Base-by-base conservation (phyloP, 1,284 basidiomycete genomes). In the Cutaneotrichosporon cyanovorans region DNA sequence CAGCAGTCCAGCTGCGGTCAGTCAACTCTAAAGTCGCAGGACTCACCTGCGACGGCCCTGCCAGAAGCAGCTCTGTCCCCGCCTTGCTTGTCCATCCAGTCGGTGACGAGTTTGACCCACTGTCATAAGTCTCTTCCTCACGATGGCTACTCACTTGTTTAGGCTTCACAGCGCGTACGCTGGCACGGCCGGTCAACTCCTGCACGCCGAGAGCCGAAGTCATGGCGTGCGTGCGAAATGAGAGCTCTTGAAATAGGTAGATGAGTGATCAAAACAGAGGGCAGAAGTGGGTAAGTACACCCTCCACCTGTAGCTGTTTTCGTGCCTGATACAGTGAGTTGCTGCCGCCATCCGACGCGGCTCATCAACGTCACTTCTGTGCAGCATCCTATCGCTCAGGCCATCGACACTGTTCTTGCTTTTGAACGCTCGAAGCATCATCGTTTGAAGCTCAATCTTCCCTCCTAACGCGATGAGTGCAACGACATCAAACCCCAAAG, bases 401-500 rank as follows among this genome's bases (percentile, higher is more conserved):
- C n/a, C n/a, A n/a, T n/a, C n/a, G n/a, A n/a, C n/a, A n/a, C n/a
- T n/a, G n/a, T n/a, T n/a, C n/a, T n/a, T n/a, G n/a, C n/a, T n/a
- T n/a, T n/a, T n/a, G n/a, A n/a, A n/a, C n/a, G n/a, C n/a, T n/a
- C n/a, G n/a, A n/a, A n/a, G n/a, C n/a, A n/a, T n/a, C n/a, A n/a
- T n/a, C n/a, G n/a, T n/a, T n/a, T n/a, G n/a, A n/a, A n/a, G n/a
- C n/a, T n/a, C n/a, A n/a, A n/a, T n/a, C n/a, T n/a, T n/a, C n/a
- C n/a, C n/a, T n/a, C n/a, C n/a, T n/a, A n/a, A n/a, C n/a, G 25
- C 12, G 40, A 66, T 65, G 64, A 45, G 57, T 18, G 48, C 43
- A 14, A 53, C 56, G 11, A 56, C 62, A 2, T 41, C 50, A 28
- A 68, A 66, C 49, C 63, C 63, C 74, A 88, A 88, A 73, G 87